Base-by-base conservation (phyloP, 1,284 basidiomycete species). In the Phlebopus sp. region DNA sequence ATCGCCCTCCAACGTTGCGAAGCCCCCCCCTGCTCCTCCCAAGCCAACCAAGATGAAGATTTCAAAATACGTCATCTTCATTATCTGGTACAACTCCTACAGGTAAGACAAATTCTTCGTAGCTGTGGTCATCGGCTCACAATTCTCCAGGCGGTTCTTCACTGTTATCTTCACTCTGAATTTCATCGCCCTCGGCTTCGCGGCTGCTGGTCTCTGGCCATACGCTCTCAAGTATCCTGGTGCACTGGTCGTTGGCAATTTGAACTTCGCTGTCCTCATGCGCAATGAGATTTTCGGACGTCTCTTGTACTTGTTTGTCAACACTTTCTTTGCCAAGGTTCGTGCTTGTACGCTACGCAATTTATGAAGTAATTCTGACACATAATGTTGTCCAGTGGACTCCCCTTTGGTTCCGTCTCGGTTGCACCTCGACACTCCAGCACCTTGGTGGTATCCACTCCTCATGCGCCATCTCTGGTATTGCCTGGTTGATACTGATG, bases 401-500 rank as follows among this genome's bases (percentile, higher is more conserved):
- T 2, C 85, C 86, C 29, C 69, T 88, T 19, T 82, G 76, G 75
- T 86, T 77, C 67, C 76, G 85, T 46, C 70, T 87, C 9, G 80
- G 75, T 15, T 84, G 82, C 64, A 87, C 85, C 3, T 86, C 84
- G 15, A 76, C 79, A 7, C 74, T 87, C 29, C 83, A 85, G 76
- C 86, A 88, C 67, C 75, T 88, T 31, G 86, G 86, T 32, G 86
- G 86, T 21, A 86, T 89, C 52, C 86, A 89, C 57, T 80, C 79
- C 42, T 85, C 85, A 11, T 89, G 86, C 56, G 84, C 83, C 1
- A 62, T 81, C 15, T 84, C 83, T 13, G 84, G 82, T 47, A 71
- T 81, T 15, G 67, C 76, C 13, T 87, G 86, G 84, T 68, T 87
- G 42, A 62, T 85, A 18, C 73, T 78, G 52, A 81, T 81, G 62